Percentiles rank a stretch among this genome's conserved stretches.
Evolutionary conservation across 495 filamentous ascomycete genomes (phyloP).

Genomic region (Cladorrhinum samala): DNA sequence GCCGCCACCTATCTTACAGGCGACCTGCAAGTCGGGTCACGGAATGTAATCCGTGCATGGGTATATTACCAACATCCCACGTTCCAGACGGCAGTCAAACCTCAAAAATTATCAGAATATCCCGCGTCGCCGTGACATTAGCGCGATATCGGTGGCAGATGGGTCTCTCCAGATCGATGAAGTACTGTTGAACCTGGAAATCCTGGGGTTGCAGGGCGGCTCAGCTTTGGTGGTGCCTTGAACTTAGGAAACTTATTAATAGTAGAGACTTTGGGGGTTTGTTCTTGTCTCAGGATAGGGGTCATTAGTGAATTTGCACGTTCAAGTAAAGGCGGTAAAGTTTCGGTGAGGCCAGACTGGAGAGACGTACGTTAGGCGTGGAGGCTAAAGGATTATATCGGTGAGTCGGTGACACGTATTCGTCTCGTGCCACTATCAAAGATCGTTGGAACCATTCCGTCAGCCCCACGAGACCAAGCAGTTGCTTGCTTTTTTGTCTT

Average conservation of each 20-base stretch:
- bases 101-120: not conserved
- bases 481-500: too few relatives aligned
- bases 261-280: not conserved
- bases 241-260: not conserved
- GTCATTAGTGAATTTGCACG: not conserved
- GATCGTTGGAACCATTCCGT: too few relatives aligned
- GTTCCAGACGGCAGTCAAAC: not conserved
- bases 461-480: too few relatives aligned
- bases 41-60: not conserved
- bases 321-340: not conserved
- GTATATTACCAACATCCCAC: not conserved
- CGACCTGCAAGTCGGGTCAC: too few relatives aligned
- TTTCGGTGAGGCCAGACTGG: too few relatives aligned
- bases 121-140: conserved; percentile 1
- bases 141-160: conserved; percentile 5
- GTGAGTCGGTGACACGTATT: not conserved
- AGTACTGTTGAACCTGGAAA: not conserved
- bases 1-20: too few relatives aligned
- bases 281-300: not conserved
- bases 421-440: not conserved
- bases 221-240: not conserved
- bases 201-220: not conserved
- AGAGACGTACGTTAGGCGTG: not conserved
- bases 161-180: conserved; percentile 7
- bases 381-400: too few relatives aligned